phyloP scores from a whole-genome alignment of 2,329 filamentous ascomycete species.

The Ophiostoma sp. region DNA sequence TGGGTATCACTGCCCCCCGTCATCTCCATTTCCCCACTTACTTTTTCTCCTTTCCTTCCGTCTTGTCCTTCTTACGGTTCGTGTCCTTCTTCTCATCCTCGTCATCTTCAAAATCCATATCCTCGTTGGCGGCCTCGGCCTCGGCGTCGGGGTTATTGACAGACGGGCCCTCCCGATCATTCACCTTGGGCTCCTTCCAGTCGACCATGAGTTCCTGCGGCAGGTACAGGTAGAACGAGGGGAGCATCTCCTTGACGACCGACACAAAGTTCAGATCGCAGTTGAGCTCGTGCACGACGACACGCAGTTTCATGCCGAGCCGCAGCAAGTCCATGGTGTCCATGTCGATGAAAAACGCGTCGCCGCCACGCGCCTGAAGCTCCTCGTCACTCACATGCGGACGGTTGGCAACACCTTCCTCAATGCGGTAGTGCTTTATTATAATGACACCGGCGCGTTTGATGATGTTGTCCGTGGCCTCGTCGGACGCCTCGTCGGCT shows the following conservation, averaged over 20 bases:
- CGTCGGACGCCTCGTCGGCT: not conserved
- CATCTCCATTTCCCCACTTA: not conserved
- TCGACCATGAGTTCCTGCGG: conserved; percentile 68
- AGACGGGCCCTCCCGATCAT: conserved; percentile 49
- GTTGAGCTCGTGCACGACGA: conserved; percentile 57
- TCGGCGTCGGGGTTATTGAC: conserved; percentile 40
- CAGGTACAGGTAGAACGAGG: conserved; percentile 64
- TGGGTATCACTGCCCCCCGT: not conserved
- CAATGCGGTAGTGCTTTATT: conserved; percentile 48
- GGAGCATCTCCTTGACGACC: conserved; percentile 53
- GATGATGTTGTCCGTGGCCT: conserved; percentile 33
- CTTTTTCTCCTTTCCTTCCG: not conserved
- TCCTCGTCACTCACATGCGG: conserved; percentile 38
- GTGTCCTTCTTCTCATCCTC: not conserved
- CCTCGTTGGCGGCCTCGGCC: conserved; percentile 27
- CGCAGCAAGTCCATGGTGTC: conserved; percentile 53
- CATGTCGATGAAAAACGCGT: conserved; percentile 68
- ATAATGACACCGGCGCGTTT: conserved; percentile 48
- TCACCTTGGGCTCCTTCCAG: conserved; percentile 59
- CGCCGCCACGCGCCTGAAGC: conserved; percentile 27
- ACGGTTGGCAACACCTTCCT: conserved; percentile 50
- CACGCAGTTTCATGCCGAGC: conserved; percentile 63
- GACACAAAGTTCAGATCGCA: conserved; percentile 66
- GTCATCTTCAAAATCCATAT: conserved; percentile 29
- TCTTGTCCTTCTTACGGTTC: not conserved